Base-by-base conservation (phyloP, 2,329 filamentous ascomycete genomes). In the Pyricularia pennisetigena region DNA sequence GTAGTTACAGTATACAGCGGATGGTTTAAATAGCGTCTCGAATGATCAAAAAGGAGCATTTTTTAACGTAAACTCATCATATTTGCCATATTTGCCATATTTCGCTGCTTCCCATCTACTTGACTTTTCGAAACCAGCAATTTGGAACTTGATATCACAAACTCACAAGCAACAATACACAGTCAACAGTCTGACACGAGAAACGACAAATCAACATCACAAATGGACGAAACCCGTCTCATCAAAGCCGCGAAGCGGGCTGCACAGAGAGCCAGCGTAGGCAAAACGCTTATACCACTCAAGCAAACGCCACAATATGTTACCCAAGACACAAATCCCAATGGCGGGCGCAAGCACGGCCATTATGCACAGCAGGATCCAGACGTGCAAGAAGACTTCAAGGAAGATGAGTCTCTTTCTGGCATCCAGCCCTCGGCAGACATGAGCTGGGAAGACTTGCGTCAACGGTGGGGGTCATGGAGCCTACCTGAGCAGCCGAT, bases 301-400 rank as follows among this genome's bases (percentile, higher is more conserved):
- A 49, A 41, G 10, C 20, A 49, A 4, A 26, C 32, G 23, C 64
- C 64, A 24, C 4, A 65, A 24, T 49, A 65, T 9, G 32, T 35
- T 30, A 29, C n/a, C 32, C 23, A 7, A 12, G 32, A 65, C 12
- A 23, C 32, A 10, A 24, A 35, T 10, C 26, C 16, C 12, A 5
- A 74, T 66, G 77, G 78, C 1, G 70, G 76, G 6, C 76, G 75
- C 35, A 78, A 75, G 68, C 72, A 79, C 67, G 76, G 77, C 66
- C 77, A 78, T 69, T 74, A 76, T 63, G 74, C 76, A 54, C 69
- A 73, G 68, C 73, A 75, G 28, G 77, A 76, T 35, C 74, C 77
- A 2, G 72, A 74, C 3, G 78, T 78, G 68, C 71, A 61, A 10
- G 57, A n/a, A 26, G 57, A 73, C 14, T 71, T 70, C 7, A 67